Conservation (phyloP, 495 filamentous ascomycete genomes). For the Durotheca rogersii region DNA sequence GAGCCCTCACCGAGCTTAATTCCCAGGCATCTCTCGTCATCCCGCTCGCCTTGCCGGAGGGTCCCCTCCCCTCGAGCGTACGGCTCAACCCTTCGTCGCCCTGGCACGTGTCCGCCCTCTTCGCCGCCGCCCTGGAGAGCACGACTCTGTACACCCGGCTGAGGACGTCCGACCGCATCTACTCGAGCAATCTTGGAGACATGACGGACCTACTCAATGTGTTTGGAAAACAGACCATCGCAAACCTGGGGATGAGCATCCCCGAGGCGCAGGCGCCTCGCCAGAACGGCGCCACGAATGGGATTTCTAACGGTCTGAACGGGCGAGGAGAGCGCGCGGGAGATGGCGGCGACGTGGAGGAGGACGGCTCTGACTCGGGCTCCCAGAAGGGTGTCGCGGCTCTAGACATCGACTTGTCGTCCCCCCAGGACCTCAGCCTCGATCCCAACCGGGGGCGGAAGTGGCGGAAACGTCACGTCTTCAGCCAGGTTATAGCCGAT, state of each 20-base stretch:
- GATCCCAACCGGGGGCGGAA: constrained; percentile 24
- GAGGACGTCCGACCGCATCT: constrained; percentile 47
- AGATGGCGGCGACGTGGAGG: neutral
- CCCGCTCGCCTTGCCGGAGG: constrained; percentile 66
- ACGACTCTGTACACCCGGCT: constrained; percentile 75
- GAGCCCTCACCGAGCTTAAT: constrained; percentile 64
- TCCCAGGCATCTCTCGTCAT: constrained; percentile 74
- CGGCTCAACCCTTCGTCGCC: constrained; percentile 62
- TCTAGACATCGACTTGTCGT: constrained; percentile 62
- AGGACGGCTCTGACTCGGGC: constrained; percentile 29
- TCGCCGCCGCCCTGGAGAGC: constrained; percentile 77
- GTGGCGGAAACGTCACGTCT: constrained; percentile 54
- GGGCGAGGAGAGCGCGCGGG: constrained; percentile 16
- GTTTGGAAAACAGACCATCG: constrained; percentile 78
- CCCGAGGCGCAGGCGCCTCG: constrained; percentile 10
- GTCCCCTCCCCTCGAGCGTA: constrained; percentile 58
- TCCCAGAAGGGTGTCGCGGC: constrained; percentile 37
- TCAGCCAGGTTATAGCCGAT: constrained; percentile 58
- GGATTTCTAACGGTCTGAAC: constrained; percentile 19
- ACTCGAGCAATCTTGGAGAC: constrained; percentile 54
- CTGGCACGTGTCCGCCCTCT: constrained; percentile 81
- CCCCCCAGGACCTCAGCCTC: constrained; percentile 39
- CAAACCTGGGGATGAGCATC: constrained; percentile 63
- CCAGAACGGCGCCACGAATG: constrained; percentile 28
- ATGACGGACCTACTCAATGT: constrained; percentile 72